These are phyloP conservation scores for Chara braunii DNA, from an alignment of 139 green algal species.

Conservation along the genomic window DNA sequence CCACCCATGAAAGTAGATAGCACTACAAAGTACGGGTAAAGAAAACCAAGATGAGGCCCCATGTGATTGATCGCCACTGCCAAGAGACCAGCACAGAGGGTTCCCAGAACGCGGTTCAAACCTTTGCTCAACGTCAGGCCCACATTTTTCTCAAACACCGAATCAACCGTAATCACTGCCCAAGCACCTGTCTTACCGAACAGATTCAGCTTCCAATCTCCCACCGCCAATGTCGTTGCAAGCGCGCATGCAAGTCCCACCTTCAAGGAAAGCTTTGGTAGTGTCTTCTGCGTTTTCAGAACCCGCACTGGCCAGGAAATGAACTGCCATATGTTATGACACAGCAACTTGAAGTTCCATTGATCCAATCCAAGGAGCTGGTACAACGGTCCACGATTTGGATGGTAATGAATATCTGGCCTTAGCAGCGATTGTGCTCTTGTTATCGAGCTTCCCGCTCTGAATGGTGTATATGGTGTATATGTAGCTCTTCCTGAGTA, in stretches of 20 bases:
- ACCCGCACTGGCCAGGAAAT: no score
- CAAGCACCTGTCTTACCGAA: conserved; percentile 17
- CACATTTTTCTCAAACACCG: conserved; percentile 33
- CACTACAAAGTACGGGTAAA: conserved; percentile 29
- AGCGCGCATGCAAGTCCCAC: conserved; percentile 10
- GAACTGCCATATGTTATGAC: no score
- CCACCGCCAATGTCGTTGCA: conserved; percentile 5
- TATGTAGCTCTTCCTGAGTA: no score
- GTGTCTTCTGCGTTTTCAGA: no score
- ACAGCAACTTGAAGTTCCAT: no score
- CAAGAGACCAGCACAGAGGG: conserved; percentile 11
- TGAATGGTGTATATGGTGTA: no score
- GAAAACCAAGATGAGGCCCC: not conserved
- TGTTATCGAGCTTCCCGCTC: no score
- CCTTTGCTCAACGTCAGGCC: conserved; percentile 31
- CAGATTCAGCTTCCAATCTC: not conserved
- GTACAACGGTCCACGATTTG: no score
- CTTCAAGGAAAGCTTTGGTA: conserved; percentile 28
- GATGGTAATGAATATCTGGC: no score
- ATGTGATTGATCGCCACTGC: conserved; percentile 23
- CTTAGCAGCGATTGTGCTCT: no score
- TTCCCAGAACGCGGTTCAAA: conserved; percentile 30
- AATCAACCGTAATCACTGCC: conserved; percentile 29
- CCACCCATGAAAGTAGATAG: conserved; percentile 1
- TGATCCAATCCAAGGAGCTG: no score